Base-by-base conservation (phyloP, 805 yeast genomes). In the Kodamaea leandrae region DNA sequence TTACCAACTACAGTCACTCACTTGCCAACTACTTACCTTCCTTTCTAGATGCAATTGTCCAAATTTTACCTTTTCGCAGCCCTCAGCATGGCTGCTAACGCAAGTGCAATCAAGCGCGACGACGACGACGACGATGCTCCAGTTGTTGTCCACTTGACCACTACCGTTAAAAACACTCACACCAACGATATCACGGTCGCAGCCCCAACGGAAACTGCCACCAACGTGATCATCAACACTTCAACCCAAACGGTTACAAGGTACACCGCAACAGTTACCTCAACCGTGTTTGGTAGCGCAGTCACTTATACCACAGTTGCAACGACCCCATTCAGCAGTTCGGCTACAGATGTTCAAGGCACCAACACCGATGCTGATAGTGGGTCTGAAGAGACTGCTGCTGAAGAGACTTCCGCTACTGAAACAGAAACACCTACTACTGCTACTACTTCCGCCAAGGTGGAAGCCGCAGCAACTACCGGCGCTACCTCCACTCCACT, bases 251-350 rank as follows among this genome's bases (percentile, higher is more conserved):
- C 74, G 14, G 54, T 61, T 18, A 69, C 74, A 17, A 54, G 58
- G 20, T 68, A 67, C 51, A 69, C 74, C 30, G 72, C 72, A 13
- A 69, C 75, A 6, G 68, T 62, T 28, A 69, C 74, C 4, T 59
- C 64, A 2, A 67, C 72, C 13, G 61, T 68, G n/a, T 60, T 63
- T 41, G 74, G 74, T 16, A 50, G 57, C 18, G 65, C 65, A 12
- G 45, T 53, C 24, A 64, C 71, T 20, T 68, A 51, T 49, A 58
- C 68, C 19, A 65, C 71, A 4, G 63, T 63, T 36, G 63, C 61
- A 5, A 49, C 55, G 18, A 57, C 67, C 19, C 65, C 70, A 35
- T 51, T 60, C 36, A 48, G 28, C 23, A 34, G 29, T n/a, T n/a
- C n/a, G n/a, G n/a, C n/a, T 34, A 12, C 20, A 10, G 13, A 6